Conservation (phyloP, 352 stramenopile genomes). For the Phytophthora vignae region DNA sequence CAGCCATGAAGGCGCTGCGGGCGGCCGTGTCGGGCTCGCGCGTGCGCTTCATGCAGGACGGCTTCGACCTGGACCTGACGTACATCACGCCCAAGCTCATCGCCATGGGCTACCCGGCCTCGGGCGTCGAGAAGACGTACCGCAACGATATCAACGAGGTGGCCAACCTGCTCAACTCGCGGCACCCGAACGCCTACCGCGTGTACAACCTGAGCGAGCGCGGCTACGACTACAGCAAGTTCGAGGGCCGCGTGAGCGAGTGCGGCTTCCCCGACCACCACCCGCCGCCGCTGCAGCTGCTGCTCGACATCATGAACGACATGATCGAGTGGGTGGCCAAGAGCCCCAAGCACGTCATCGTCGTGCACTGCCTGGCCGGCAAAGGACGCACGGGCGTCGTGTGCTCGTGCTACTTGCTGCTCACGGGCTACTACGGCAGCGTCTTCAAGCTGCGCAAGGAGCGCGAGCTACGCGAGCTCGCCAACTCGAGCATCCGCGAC, state of each 20-base stretch:
- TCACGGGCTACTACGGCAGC: conserved; percentile 78
- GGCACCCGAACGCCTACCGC: conserved; percentile 70
- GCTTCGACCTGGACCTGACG: conserved; percentile 86
- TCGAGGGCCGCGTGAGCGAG: conserved; percentile 74
- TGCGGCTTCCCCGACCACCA: conserved; percentile 87
- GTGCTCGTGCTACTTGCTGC: conserved; percentile 82
- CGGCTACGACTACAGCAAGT: conserved; percentile 81
- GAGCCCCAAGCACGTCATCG: conserved; percentile 72
- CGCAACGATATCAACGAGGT: conserved; percentile 88
- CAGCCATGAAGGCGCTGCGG: conserved; percentile 79
- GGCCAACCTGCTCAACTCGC: conserved; percentile 69
- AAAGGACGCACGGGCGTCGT: conserved; percentile 87
- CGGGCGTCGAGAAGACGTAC: conserved; percentile 87
- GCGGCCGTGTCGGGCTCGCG: conserved; percentile 82
- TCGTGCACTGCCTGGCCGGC: conserved; percentile 83
- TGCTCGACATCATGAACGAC: conserved; percentile 88
- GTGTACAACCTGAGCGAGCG: conserved; percentile 89
- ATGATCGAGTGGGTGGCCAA: conserved; percentile 82
- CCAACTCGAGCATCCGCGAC: conserved; percentile 72
- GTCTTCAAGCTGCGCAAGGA: conserved; percentile 75
- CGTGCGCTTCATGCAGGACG: conserved; percentile 85
- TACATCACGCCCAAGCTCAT: conserved; percentile 86
- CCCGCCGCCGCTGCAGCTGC: conserved; percentile 74
- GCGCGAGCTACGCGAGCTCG: conserved; percentile 67
- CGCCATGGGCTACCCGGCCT: conserved; percentile 85